Conservation (phyloP, 371 early-diverging fungal genomes). For the Apophysomyces elegans region DNA sequence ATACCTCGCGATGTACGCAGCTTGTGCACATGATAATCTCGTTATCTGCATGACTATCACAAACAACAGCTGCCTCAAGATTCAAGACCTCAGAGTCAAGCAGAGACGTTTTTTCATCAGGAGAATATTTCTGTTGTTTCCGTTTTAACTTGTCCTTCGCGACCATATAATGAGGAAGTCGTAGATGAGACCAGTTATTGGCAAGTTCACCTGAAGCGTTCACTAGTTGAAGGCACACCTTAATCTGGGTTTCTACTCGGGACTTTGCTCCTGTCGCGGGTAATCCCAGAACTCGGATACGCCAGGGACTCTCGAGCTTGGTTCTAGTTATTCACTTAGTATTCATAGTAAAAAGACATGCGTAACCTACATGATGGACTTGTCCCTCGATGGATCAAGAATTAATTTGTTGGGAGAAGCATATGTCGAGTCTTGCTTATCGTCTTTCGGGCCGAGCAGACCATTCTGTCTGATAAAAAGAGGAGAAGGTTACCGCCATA, state of each 20-base stretch:
- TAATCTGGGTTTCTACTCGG: constrained; percentile 85
- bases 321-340: constrained; percentile 12
- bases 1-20: constrained; percentile 77
- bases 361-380: constrained; percentile 30
- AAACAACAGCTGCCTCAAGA: constrained; percentile 73
- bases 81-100: constrained; percentile 40
- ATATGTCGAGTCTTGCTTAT: constrained; percentile 21
- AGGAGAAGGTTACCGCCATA: neutral
- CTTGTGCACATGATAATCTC: constrained; percentile 74
- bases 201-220: constrained; percentile 64
- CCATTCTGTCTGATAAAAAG: constrained; percentile 38
- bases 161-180: constrained; percentile 73
- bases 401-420: constrained; percentile 33
- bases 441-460: constrained; percentile 38
- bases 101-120: constrained; percentile 37
- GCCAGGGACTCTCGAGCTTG: constrained; percentile 40
- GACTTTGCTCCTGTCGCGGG: constrained; percentile 77
- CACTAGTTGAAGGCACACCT: constrained; percentile 73
- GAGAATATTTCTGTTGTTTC: constrained; percentile 38
- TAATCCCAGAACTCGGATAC: constrained; percentile 68
- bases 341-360: neutral
- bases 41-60: constrained; percentile 72
- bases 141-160: constrained; percentile 66
- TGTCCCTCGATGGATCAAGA: constrained; percentile 27
- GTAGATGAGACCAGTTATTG: constrained; percentile 70